phyloP scores from a whole-genome alignment of 1,139 yeast species.

The Schwanniomyces etchellsii region DNA sequence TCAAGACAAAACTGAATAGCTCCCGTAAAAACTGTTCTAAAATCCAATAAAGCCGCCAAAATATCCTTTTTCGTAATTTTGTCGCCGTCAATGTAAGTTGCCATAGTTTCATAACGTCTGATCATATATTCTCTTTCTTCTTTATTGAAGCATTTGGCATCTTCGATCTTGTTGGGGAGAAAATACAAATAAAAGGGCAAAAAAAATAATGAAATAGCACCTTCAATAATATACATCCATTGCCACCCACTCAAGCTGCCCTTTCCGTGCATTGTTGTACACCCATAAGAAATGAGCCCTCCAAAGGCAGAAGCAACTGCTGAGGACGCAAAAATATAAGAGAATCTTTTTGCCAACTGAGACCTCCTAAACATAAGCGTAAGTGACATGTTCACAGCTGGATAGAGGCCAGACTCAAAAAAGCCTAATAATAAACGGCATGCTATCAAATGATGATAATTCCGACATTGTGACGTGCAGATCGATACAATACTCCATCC shows the following conservation, averaged over 20 bases:
- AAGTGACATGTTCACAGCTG: conserved; percentile 33
- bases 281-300: conserved; percentile 36
- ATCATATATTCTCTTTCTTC: conserved; percentile 19
- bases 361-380: conserved; percentile 33
- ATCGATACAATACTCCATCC: conserved; percentile 16
- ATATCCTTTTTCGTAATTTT: conserved; percentile 37
- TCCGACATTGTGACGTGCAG: conserved; percentile 12
- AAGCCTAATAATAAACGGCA: conserved; percentile 16
- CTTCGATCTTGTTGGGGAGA: conserved; percentile 3
- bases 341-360: conserved; percentile 38
- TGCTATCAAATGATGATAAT: conserved; percentile 12
- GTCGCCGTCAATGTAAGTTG: conserved; percentile 19
- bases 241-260: conserved; percentile 30
- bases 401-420: conserved; percentile 21
- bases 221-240: conserved; percentile 28
- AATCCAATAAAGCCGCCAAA: conserved; percentile 29
- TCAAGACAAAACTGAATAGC: conserved; percentile 44
- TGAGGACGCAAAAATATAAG: conserved; percentile 35
- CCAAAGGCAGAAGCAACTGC: conserved; percentile 40
- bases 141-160: conserved; percentile 14
- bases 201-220: conserved; percentile 17
- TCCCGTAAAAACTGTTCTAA: conserved; percentile 33
- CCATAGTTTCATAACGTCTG: conserved; percentile 18
- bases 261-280: conserved; percentile 27
- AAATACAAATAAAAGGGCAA: conserved; percentile 5